Conservation (phyloP, 495 filamentous ascomycete species). For the Aspergillus biplanus region DNA sequence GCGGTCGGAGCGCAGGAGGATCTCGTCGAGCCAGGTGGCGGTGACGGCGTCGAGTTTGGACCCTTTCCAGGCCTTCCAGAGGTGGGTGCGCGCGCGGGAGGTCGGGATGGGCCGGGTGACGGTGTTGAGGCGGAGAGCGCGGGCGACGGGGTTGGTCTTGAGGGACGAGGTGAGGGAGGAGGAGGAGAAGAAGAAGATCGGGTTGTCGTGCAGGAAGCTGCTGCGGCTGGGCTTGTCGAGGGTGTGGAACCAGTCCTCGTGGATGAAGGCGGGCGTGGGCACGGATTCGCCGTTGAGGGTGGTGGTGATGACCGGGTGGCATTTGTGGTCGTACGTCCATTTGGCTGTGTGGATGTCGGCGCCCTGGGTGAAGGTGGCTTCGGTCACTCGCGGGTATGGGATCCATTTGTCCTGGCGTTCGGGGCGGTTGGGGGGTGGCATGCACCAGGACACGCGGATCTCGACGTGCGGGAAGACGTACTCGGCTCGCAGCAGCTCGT, state of each 20-base stretch:
- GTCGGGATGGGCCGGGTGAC: slow-evolving; percentile 57
- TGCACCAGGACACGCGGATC: slow-evolving; percentile 58
- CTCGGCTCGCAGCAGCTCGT: slow-evolving; percentile 60
- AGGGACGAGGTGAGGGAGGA: slow-evolving; percentile 26
- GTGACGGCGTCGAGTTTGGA: slow-evolving; percentile 60
- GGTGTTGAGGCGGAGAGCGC: slow-evolving; percentile 49
- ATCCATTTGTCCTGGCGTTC: slow-evolving; percentile 62
- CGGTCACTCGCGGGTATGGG: slow-evolving; percentile 58
- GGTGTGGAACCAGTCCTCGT: slow-evolving; percentile 56
- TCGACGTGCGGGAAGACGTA: slow-evolving; percentile 56
- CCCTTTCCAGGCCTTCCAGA: slow-evolving; percentile 67
- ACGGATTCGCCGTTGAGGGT: slow-evolving; percentile 56
- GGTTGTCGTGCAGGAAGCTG: slow-evolving; percentile 59
- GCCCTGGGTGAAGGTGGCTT: slow-evolving; percentile 57
- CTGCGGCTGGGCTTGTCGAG: slow-evolving; percentile 57
- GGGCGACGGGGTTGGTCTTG: slow-evolving; percentile 45
- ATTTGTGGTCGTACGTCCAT: slow-evolving; percentile 65
- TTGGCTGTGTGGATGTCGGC: slow-evolving; percentile 52
- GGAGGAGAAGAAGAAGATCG: slow-evolving; percentile 49
- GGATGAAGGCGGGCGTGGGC: slow-evolving; percentile 58
- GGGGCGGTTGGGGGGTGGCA: slow-evolving; percentile 51
- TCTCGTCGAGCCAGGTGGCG: slow-evolving; percentile 64
- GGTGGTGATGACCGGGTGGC: slow-evolving; percentile 59
- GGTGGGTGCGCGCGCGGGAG: slow-evolving; percentile 57
- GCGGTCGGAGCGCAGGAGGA: slow-evolving; percentile 56